Base-by-base conservation (phyloP, 1,284 basidiomycete species). In the Gastroboletus turbinatus region DNA sequence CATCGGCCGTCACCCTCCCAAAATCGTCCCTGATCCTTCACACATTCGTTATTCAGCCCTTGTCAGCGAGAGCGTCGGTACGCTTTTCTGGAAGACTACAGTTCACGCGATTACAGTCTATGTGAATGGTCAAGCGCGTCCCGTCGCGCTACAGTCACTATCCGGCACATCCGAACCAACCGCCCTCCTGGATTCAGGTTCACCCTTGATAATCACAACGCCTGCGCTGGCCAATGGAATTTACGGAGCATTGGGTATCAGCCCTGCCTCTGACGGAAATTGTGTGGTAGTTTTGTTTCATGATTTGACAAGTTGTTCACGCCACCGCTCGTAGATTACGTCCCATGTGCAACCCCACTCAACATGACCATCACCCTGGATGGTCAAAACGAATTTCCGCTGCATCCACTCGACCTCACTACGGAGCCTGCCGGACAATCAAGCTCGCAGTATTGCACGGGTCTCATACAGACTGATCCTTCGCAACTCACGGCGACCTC, bases 401-500 rank as follows among this genome's bases (percentile, higher is more conserved):
- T 91, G 1, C 88, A 91, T 61, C 88, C 88, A 0, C 82, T 91
- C 43, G 87, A 90, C 66, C 73, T 91, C 6, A 82, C 84, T 7
- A 69, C 76, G 2, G 65, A 67, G 25, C 68, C 73, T 0, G 65
- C 73, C 1, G 64, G 70, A 6, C 74, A 78, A 46, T 73, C 78
- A 39, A 67, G 69, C 19, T 73, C 79, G 10, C 67, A 74, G 10
- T 79, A 68, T 62, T 91, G 88, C 72, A 70, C 81, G 3, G 88
- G 88, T 13, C 71, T 87, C 45, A 85, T 90, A 59, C 88, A 90
- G 65, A 69, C 81, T 19, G 78, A 74, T 21, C 76, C 81, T 45
- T 60, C 64, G 7, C 59, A 68, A 9, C 76, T 87, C 43, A 63
- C 67, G 2, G 61, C 65, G 9, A 59, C 60, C 8, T 66, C 75